Conservation (phyloP, 768 basidiomycete species). For the Boletus subparvulus region DNA sequence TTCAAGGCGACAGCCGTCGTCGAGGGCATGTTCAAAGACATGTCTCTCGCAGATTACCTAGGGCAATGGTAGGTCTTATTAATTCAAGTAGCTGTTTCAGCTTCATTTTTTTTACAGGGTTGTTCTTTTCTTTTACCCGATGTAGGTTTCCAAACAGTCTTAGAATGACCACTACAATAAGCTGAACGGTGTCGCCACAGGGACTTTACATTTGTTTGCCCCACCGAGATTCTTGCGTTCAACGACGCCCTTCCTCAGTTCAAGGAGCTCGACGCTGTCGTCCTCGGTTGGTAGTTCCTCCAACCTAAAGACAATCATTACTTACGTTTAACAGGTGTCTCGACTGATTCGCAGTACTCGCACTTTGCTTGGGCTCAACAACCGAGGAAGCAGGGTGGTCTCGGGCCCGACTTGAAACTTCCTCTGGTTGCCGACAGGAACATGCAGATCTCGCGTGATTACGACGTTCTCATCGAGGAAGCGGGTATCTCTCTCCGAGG, state of each 20-base stretch:
- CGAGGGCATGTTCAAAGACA: constrained; percentile 74
- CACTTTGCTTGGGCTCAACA: constrained; percentile 87
- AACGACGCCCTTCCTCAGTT: constrained; percentile 82
- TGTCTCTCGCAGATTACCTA: constrained; percentile 68
- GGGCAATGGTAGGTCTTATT: constrained; percentile 69
- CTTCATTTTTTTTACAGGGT: constrained; percentile 55
- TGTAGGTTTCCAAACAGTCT: constrained; percentile 51
- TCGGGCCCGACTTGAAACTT: constrained; percentile 84
- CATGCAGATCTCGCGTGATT: constrained; percentile 80
- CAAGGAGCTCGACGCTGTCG: constrained; percentile 66
- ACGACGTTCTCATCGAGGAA: constrained; percentile 86
- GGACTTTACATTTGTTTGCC: constrained; percentile 89
- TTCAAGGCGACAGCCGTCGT: constrained; percentile 75
- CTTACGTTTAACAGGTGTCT: constrained; percentile 50
- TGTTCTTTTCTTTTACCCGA: constrained; percentile 91
- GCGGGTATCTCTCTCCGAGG: constrained; percentile 87
- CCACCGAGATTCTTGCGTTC: constrained; percentile 96
- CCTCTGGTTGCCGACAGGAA: constrained; percentile 79
- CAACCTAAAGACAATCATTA: neutral
- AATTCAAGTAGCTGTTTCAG: neutral
- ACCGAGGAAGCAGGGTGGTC: constrained; percentile 81
- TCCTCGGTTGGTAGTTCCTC: constrained; percentile 57
- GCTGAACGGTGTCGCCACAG: constrained; percentile 35
- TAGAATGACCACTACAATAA: neutral
- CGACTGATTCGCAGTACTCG: constrained; percentile 87